Evolutionary conservation across 768 basidiomycete species (phyloP), one percentile per base, ranked within the genome.

Genomic region (Pleurotus platypus): DNA sequence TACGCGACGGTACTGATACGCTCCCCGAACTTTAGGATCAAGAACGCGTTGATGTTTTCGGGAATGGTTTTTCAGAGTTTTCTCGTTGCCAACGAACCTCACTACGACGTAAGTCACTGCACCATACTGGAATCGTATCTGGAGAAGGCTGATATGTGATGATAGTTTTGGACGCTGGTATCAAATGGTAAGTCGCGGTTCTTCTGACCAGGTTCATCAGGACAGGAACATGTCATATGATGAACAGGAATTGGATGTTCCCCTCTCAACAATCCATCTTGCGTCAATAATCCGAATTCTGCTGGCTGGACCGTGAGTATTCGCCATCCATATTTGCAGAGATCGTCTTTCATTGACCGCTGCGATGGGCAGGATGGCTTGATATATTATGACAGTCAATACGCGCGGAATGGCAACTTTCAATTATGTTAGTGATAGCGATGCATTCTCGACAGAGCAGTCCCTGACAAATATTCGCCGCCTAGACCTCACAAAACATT

Each of bases 301-400:
- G 64, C 67, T 43, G 78, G 78, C 15, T 79, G 77, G 77, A 77
- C 69, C 57, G 77, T 76, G 46, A 61, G 72, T 50, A 1, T 24
- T 24, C 11, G 6, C n/a, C n/a, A 37, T 37, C 30, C n/a, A 13
- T 8, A 9, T 4, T 13, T 43, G n/a, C 15, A 18, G 6, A 5
- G 24, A n/a, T 6, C 0, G 24, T 49, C 48, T 37, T 58, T 37
- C 43, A 15, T 54, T 4, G 18, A 58, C 12, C 24, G 13, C 46
- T 58, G 11, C 9, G 20, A 35, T 7, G 12, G 37, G 11, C 49
- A 72, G 71, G 71, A 73, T 49, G 69, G 69, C 5, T 48, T 73
- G 56, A 71, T 76, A 12, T 78, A 76, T 61, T 79, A 79, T 49
- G 78, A 78, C 57, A 62, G 70, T 1, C 57, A 69, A 43, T 77